Base-by-base conservation (phyloP, 768 basidiomycete genomes). In the Rhodotorula toruloides region DNA sequence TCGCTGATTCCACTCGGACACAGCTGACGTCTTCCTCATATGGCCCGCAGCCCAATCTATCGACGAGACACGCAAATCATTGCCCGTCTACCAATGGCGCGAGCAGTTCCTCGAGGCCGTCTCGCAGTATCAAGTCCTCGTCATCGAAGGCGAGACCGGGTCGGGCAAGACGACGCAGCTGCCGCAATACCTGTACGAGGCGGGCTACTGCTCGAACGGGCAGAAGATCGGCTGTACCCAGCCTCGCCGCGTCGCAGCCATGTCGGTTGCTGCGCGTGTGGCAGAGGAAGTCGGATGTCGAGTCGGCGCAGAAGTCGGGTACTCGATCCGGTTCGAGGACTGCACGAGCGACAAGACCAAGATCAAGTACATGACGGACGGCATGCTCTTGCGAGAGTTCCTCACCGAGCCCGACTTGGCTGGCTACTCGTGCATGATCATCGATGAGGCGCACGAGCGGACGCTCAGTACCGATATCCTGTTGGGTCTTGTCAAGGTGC, bases 321-420 rank as follows among this genome's bases (percentile, higher is more conserved):
- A 99, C 78, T 94, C 93, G 40, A 99, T 99, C 73, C 90, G 96
- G 39, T 99, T 99, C 79, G 96, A 99, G 79, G 96, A 99, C 78
- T 96, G 92, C 77, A 99, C 96, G 27, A 96, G 91, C 80, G 92
- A 98, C 82, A 97, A 96, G 81, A 99, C 96, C 8, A 88, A 93
- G 49, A 82, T 99, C 75, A 98, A 99, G 79, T 99, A 99, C 79
- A 75, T 99, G 96, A 99, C 96, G 49, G 96, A 99, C 75, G 96
- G 96, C 40, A 98, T 99, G 96, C 82, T 99, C 34, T 80, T 98
- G 50, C 84, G 96, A 74, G 92, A 98, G 78, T 98, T 98, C 78
- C 79, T 99, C 75, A 98, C 96, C 16, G 96, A 99, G 77, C 96
- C 96, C 0, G 91, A 93, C 79, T 79, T 99, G 59, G 94, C 91